phyloP scores from a whole-genome alignment of 2,329 filamentous ascomycete genomes.

The Colletotrichum magnum region DNA sequence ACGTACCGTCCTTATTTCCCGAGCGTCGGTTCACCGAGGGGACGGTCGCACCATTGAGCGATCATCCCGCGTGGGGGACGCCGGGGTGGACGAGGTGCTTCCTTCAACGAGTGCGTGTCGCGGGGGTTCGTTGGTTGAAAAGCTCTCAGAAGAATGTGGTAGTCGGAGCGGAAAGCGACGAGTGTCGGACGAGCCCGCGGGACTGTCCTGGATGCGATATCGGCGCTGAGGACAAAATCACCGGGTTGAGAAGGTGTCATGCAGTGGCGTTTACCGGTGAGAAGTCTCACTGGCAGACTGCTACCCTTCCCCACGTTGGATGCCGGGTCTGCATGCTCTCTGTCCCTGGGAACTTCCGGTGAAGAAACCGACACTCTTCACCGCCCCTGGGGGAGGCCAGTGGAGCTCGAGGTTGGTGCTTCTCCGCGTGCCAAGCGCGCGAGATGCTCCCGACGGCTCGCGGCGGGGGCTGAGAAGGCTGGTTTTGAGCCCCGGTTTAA shows the following conservation, averaged over 20 bases:
- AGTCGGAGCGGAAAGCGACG: neutral
- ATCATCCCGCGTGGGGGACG: conserved; percentile 32
- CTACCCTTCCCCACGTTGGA: neutral
- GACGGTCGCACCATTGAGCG: conserved; percentile 17
- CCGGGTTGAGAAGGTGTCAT: conserved; percentile 20
- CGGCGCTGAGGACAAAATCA: conserved; percentile 7
- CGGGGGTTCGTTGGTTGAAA: neutral
- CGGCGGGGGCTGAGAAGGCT: neutral
- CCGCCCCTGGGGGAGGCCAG: neutral
- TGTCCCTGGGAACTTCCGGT: neutral
- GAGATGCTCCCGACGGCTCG: neutral
- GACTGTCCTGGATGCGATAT: neutral
- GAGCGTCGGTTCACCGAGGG: conserved; percentile 22
- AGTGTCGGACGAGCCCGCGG: conserved; percentile 11
- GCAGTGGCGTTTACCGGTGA: neutral
- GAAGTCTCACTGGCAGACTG: neutral
- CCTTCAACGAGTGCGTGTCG: neutral
- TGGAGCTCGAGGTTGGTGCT: neutral
- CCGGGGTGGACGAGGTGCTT: neutral
- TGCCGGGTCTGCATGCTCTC: neutral
- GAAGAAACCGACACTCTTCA: neutral
- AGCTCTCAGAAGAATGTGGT: neutral
- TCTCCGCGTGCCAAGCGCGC: neutral
- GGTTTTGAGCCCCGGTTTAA: neutral
- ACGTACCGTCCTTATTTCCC: conserved; percentile 5